Percentiles rank a stretch among this genome's conserved stretches.
phyloP scores from a whole-genome alignment of 805 yeast species.

The Yarrowia alimentaria region DNA sequence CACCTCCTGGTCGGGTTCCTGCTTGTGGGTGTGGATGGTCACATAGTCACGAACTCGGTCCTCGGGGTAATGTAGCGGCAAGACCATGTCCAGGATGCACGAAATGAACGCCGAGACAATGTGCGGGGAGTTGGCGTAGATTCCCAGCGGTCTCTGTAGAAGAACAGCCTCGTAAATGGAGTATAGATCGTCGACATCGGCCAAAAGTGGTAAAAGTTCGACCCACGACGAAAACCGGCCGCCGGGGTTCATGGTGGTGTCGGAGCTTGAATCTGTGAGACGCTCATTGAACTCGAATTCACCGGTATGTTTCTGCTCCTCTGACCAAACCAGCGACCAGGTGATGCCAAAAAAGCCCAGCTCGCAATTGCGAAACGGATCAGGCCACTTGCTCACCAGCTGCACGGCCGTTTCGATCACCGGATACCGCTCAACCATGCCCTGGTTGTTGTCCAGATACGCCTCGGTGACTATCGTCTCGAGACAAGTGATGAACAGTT shows the following conservation, averaged over 20 bases:
- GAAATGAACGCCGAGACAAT: constrained; percentile 33
- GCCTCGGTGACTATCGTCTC: constrained; percentile 27
- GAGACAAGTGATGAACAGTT: constrained; percentile 33
- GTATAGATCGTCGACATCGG: constrained; percentile 32
- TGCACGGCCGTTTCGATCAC: constrained; percentile 34
- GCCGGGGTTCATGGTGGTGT: background rate
- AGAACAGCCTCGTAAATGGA: constrained; percentile 33
- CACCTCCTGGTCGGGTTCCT: constrained; percentile 3
- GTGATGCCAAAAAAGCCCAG: constrained; percentile 16
- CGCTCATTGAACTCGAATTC: too few species aligned
- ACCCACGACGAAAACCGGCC: constrained; percentile 17
- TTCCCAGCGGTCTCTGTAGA: constrained; percentile 30
- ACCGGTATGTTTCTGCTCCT: too few species aligned
- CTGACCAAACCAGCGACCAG: too few species aligned
- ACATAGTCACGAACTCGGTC: constrained; percentile 34
- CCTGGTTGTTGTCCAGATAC: constrained; percentile 14
- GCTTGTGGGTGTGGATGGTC: constrained; percentile 33
- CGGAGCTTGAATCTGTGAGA: too few species aligned
- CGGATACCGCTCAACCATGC: constrained; percentile 33
- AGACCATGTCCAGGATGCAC: constrained; percentile 31
- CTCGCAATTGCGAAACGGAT: constrained; percentile 28
- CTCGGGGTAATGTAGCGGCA: constrained; percentile 31
- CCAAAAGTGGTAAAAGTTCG: constrained; percentile 2
- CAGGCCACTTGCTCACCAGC: constrained; percentile 35
- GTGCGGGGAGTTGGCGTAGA: constrained; percentile 33